Evolutionary conservation across 2,329 filamentous ascomycete genomes (phyloP), one percentile per base, ranked within the genome.

Genomic region (Corinectria fuckeliana): DNA sequence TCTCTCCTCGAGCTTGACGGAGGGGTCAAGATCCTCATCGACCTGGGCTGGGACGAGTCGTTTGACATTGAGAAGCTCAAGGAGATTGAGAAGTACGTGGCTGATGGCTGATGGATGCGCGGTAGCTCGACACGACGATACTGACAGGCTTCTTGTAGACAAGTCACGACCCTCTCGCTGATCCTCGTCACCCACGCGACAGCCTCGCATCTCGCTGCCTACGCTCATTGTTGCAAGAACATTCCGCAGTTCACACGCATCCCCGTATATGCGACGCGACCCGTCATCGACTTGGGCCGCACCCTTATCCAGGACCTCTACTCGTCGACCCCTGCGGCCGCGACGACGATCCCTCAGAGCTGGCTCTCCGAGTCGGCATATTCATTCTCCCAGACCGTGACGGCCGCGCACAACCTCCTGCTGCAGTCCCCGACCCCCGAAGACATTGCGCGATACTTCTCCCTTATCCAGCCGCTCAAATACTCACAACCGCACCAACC

Each of bases 1-100:
- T 98, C 95, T n/a, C 86, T 99, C 32, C 82, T 99, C 47, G 94
- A 98, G 80, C 90, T 99, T 56, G 95, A 99, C 80, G 94, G 94
- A 65, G 95, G 94, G 59, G 90, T 99, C 78, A 98, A 98, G 77
- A 88, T 99, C 51, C 85, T 99, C 53, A 87, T 99, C 34, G 94
- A 97, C 74, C 89, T 97, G 42, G 95, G 95, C 60, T 99, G 95
- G 95, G 93, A 98, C 74, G 92, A 96, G 74, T 85, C 86, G 2
- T 98, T 99, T 74, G 91, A 96, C 72, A 86, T 87, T 28, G 85
- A 86, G 62, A 91, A 92, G 81, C 86, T 99, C 51, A 88, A 88
- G 69, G 91, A 95, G 77, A 85, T 99, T 61, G 94, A 98, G 78
- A 95, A 92, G 91, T 96, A 85, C 66, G 83, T 73, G 52, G n/a